A percentile compares a stretch with the other conserved stretches of the same genome.
Evolutionary conservation across 192 early-diverging fungal genomes (phyloP).

Genomic region (Linnemannia elongata): DNA sequence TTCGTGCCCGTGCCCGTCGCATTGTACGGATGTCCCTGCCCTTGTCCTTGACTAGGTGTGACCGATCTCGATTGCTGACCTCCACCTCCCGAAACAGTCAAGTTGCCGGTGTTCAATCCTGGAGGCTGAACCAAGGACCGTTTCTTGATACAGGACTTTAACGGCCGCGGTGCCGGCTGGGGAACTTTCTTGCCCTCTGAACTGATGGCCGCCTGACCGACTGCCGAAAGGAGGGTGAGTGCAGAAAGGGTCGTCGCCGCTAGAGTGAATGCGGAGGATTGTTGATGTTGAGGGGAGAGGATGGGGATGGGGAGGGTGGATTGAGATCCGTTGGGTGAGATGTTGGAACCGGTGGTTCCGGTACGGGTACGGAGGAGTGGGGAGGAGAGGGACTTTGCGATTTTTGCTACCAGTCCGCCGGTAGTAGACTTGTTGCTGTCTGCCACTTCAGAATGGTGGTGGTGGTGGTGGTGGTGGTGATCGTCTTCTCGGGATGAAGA

Average conservation of each 20-base stretch:
- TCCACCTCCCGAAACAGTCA: neutral
- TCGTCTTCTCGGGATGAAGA: neutral
- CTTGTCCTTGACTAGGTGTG: neutral
- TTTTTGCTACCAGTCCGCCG: slow-evolving; percentile 34
- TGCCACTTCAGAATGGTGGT: too few species aligned
- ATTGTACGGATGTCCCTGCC: neutral
- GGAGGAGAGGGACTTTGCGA: slow-evolving; percentile 42
- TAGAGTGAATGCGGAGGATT: slow-evolving; percentile 37
- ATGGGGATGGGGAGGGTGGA: neutral
- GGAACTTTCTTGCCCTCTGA: neutral
- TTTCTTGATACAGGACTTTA: slow-evolving; percentile 45
- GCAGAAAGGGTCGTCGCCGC: slow-evolving; percentile 36
- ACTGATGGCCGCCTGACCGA: slow-evolving; percentile 18
- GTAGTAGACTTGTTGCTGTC: neutral
- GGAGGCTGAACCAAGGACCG: neutral
- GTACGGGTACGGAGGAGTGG: slow-evolving; percentile 13
- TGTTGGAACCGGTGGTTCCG: neutral
- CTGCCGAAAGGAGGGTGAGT: slow-evolving; percentile 29
- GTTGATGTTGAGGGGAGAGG: slow-evolving; percentile 20
- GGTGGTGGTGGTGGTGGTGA: neutral
- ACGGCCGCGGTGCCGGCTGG: neutral
- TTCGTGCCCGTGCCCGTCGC: neutral
- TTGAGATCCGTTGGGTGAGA: slow-evolving; percentile 24
- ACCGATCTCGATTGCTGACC: neutral
- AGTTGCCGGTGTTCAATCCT: neutral